Evolutionary conservation across 345 rosid species (phyloP).

Genomic region (Hibiscus mutabilis): DNA sequence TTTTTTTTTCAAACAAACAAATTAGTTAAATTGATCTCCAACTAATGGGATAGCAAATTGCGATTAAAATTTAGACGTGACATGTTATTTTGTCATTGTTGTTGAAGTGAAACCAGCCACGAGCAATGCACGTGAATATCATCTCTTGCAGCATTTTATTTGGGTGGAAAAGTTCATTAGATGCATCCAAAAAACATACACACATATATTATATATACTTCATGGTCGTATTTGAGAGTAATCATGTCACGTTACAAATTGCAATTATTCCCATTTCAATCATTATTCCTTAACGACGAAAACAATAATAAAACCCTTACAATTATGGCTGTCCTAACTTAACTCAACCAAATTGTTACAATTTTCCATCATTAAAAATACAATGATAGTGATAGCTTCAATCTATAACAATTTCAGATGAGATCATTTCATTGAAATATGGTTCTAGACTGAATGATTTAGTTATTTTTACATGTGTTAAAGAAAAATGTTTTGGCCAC

Average conservation of each 20-base stretch:
- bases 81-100: slow-evolving; percentile 3
- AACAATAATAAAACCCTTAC: background rate
- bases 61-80: background rate
- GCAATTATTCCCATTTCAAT: background rate
- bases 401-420: too few relatives aligned
- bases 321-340: background rate
- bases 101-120: background rate
- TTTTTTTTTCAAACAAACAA: too few relatives aligned
- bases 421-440: too few relatives aligned
- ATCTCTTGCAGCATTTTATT: background rate
- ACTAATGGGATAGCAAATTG: background rate
- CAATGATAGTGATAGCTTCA: too few relatives aligned
- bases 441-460: too few relatives aligned
- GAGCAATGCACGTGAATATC: background rate
- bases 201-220: background rate
- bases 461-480: too few relatives aligned
- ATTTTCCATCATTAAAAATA: too few relatives aligned
- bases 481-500: too few relatives aligned
- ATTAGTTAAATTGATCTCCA: background rate
- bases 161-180: background rate
- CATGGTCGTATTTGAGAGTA: background rate
- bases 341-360: too few relatives aligned
- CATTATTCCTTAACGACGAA: background rate
- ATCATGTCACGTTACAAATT: background rate
- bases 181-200: background rate